These are phyloP conservation scores for Cyclanthera cordifolia DNA, from an alignment of 306 rosid genomes.

Conservation along the genomic window DNA sequence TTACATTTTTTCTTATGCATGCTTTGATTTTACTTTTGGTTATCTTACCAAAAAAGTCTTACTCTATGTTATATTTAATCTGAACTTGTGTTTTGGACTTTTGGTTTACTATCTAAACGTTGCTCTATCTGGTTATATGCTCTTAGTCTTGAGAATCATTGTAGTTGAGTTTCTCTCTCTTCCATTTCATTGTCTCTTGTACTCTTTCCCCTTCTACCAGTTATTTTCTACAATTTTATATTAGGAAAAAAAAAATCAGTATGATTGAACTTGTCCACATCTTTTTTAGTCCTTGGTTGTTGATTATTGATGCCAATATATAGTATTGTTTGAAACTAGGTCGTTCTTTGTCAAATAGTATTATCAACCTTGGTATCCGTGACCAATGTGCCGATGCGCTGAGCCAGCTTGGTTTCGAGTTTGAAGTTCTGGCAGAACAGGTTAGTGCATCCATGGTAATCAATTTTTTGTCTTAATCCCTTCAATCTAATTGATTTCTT, in stretches of 20 bases:
- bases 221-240: not conserved
- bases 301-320: not conserved
- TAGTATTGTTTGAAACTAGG: slow-evolving; percentile 32
- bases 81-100: not conserved
- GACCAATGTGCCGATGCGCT: slow-evolving; percentile 69
- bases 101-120: not conserved
- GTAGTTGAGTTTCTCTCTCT: not conserved
- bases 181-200: not conserved
- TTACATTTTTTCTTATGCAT: not conserved
- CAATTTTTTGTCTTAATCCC: not conserved
- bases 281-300: not conserved
- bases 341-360: slow-evolving; percentile 65
- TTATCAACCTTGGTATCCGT: slow-evolving; percentile 59
- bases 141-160: slow-evolving; percentile 5
- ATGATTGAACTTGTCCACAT: not conserved
- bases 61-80: not conserved
- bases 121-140: slow-evolving; percentile 4
- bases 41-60: not conserved
- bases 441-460: slow-evolving; percentile 14
- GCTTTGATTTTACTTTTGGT: not conserved
- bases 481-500: not conserved
- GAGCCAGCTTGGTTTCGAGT: slow-evolving; percentile 67
- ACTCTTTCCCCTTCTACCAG: not conserved
- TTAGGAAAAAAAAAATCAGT: not conserved
- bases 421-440: slow-evolving; percentile 70